Evolutionary conservation across 306 rosid genomes (phyloP), one percentile per base, ranked within the genome.

Genomic region (Vigna angularis): DNA sequence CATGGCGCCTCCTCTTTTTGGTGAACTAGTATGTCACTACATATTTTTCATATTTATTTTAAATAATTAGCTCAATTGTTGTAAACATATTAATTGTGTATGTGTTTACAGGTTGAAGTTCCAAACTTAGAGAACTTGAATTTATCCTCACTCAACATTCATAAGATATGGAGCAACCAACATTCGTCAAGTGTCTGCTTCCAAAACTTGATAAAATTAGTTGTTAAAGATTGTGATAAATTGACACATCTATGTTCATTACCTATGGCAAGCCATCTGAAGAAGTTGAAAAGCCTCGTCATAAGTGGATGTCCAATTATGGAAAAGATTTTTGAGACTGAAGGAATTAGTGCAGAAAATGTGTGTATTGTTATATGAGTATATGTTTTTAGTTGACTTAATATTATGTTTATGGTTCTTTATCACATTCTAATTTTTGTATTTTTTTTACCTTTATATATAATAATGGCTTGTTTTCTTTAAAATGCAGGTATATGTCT

Each of bases 251-350:
- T 77, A 30, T 26, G 53, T 3, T 56, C 81, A 4, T 8, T 72
- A 58, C 63, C 73, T 13, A 45, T 77, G 62, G 87, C 87, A 1
- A 50, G 14, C 13, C 9, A 59, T 48, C 56, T 83, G 14, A 61
- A 30, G 55, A 79, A 81, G 14, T 81, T 88, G 65, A 63, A 78
- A 59, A 67, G 40, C 4, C 84, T 88, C 1, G n/a, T 53, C 4
- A 18, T 88, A 62, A 6, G 30, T 10, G 2, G 1, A 0, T 88
- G 89, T 50, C 5, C 1, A 0, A 2, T 7, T 58, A 81, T 88
- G 83, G 59, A 76, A 65, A 73, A 63, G 10, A 34, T 85, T 69
- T 38, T 79, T 10, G 0, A 0, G 1, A 24, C 11, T 6, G 48
- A 40, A 45, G 70, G 22, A 51, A 20, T 18, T 22, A 64, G 1